A percentile compares a stretch with the other conserved stretches of the same genome.
phyloP scores from a whole-genome alignment of 306 rosid species.

The Cicer chorassanicum region DNA sequence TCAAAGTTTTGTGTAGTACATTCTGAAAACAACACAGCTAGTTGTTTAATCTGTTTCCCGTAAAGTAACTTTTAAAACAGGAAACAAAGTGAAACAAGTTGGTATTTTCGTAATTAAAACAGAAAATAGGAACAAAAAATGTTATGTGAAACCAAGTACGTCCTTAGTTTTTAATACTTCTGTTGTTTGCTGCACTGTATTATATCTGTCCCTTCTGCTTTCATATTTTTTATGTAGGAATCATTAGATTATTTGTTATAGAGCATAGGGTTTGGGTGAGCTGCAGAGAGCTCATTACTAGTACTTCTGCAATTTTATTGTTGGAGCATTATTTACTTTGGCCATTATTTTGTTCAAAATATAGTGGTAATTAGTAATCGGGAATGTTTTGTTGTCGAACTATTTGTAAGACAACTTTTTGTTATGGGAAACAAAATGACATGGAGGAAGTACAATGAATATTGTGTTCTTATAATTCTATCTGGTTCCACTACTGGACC shows the following conservation, averaged over 20 bases:
- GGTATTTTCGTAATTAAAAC: not conserved
- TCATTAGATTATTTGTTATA: not conserved
- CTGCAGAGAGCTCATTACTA: constrained; percentile 10
- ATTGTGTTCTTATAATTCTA: not conserved
- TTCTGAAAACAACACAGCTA: not conserved
- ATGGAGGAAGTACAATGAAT: not conserved
- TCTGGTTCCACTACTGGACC: constrained; percentile 26
- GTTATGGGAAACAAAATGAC: not conserved
- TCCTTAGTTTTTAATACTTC: not conserved
- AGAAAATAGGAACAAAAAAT: not conserved
- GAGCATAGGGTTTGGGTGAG: constrained; percentile 19
- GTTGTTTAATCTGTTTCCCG: not conserved
- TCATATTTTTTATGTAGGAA: not conserved
- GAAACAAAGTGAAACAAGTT: not conserved
- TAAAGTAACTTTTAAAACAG: not conserved
- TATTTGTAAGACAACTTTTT: not conserved
- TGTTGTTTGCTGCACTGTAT: not conserved
- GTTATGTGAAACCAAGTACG: not conserved
- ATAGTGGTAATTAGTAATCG: not conserved
- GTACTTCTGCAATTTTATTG: constrained; percentile 5
- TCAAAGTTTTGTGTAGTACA: not conserved
- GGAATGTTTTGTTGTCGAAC: constrained; percentile 13
- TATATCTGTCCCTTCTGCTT: constrained; percentile 20
- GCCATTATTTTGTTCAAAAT: constrained; percentile 10
- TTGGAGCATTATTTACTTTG: not conserved